A percentile compares a stretch with the other conserved stretches of the same genome.
phyloP scores from a whole-genome alignment of 1,284 basidiomycete species.

The Coniophora puteana region DNA sequence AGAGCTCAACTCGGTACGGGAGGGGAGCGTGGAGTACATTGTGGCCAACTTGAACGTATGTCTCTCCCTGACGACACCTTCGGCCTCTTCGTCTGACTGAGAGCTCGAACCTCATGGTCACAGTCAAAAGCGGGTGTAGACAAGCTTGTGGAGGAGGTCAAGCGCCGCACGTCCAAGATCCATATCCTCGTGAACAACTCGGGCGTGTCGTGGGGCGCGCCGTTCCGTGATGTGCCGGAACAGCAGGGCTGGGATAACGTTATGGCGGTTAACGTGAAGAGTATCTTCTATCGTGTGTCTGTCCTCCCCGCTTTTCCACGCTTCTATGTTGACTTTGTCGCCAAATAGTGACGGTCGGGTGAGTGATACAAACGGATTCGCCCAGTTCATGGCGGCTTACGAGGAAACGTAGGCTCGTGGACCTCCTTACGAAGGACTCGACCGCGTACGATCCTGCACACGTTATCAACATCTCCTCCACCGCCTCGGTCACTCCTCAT shows the following conservation, averaged over 20 bases:
- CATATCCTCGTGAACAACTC: slow-evolving; percentile 83
- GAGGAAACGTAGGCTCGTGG: slow-evolving; percentile 29
- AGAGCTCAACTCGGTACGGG: slow-evolving; percentile 54
- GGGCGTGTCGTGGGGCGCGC: slow-evolving; percentile 78
- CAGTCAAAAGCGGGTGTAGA: slow-evolving; percentile 82
- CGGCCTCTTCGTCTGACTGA: slow-evolving; percentile 2
- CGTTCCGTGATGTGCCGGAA: slow-evolving; percentile 71
- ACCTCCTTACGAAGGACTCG: slow-evolving; percentile 66
- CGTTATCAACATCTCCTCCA: slow-evolving; percentile 82
- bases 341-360: slow-evolving; percentile 70
- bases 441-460: slow-evolving; percentile 65
- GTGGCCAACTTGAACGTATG: slow-evolving; percentile 70
- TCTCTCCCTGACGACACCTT: slow-evolving; percentile 9
- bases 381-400: no score
- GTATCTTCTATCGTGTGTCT: slow-evolving; percentile 70
- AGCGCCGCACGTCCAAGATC: slow-evolving; percentile 50
- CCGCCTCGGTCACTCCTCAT: slow-evolving; percentile 58
- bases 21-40: slow-evolving; percentile 65
- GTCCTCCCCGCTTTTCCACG: slow-evolving; percentile 7
- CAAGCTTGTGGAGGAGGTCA: slow-evolving; percentile 64
- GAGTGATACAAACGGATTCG: slow-evolving; percentile 18
- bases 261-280: slow-evolving; percentile 78
- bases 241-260: slow-evolving; percentile 83
- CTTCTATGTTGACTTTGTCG: no score
- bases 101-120: slow-evolving; percentile 2